Base-by-base conservation (phyloP, 257 asterid genomes). In the Solanum pimpinellifolium region DNA sequence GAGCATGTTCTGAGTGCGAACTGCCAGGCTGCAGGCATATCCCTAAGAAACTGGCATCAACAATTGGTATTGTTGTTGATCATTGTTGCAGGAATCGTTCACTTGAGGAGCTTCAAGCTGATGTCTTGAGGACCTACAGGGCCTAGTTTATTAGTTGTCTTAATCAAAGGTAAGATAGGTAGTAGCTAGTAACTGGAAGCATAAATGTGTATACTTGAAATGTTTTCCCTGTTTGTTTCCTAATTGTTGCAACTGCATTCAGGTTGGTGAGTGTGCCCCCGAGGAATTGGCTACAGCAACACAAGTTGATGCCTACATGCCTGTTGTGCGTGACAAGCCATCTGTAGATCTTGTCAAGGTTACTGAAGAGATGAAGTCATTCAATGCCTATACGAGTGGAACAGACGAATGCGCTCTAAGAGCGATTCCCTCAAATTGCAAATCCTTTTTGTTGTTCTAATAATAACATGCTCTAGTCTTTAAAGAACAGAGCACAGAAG, bases 281-380 rank as follows among this genome's bases (percentile, higher is more conserved):
- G 62, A 52, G 10, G 62, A 9, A 16, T 52, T 52, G 70, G 52
- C 74, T 65, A 83, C 70, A 20, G 74, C 74, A 56, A 83, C 86
- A 14, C 86, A 83, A 83, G 72, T 56, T 69, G 46, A 59, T 56
- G 74, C 52, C 14, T 83, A 5, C 74, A 47, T 83, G 37, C 86
- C 74, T 41, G 42, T 49, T 14, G 82, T 2, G 12, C 37, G 86
- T 70, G 87, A 88, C 46, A 88, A 59, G 42, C 88, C 62, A 73
- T 16, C 87, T n/a, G 85, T 86, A 49, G 88, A 81, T 62, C 87
- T 86, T 23, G 85, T 88, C 72, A 86, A 70, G 82, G 39, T 87
- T 3, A 10, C 44, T 13, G 41, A 62, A 66, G 20, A 84, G 46
- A 33, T 65, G 29, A 46, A 41, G 72, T 49, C 86, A 35, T 31